A percentile compares a stretch with the other conserved stretches of the same genome.
These are phyloP conservation scores for Cucumis hystrix DNA, from an alignment of 306 rosid species.

Conservation along the genomic window DNA sequence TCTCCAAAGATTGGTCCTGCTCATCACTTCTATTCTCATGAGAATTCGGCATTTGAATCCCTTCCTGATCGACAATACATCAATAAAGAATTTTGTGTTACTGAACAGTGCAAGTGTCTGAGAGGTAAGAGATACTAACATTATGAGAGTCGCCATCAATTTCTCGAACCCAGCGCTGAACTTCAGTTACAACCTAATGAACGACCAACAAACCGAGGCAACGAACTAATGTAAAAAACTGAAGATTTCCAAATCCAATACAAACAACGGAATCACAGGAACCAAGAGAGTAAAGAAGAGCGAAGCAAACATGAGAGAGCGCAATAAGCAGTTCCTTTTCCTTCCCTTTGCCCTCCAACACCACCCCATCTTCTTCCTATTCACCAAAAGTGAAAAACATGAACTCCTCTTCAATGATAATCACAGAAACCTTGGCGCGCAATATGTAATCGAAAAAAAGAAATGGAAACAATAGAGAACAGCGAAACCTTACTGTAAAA, in stretches of 20 bases:
- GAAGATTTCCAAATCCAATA: background rate
- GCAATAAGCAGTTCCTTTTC: slow-evolving; percentile 25
- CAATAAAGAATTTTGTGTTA: background rate
- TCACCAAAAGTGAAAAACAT: background rate
- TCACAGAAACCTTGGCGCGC: background rate
- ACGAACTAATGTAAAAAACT: background rate
- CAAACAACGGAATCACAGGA: background rate
- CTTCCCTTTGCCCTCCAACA: slow-evolving; percentile 15
- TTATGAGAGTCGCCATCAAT: slow-evolving; percentile 10
- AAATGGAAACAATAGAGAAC: background rate
- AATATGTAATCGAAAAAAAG: background rate
- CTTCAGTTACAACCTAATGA: slow-evolving; percentile 15
- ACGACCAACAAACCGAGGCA: background rate
- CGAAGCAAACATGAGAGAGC: slow-evolving; percentile 20
- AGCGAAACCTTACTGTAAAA: slow-evolving; percentile 29
- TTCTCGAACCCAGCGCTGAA: slow-evolving; percentile 19
- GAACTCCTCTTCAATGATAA: background rate
- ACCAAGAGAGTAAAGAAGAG: background rate
- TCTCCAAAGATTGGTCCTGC: slow-evolving; percentile 5
- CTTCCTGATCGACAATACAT: slow-evolving; percentile 10
- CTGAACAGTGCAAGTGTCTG: background rate
- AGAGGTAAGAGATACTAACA: slow-evolving; percentile 12
- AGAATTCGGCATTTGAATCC: slow-evolving; percentile 3
- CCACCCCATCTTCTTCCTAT: slow-evolving; percentile 20
- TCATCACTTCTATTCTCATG: slow-evolving; percentile 5